These are phyloP conservation scores for Cornus controversa DNA, from an alignment of 148 eudicot genomes.

Conservation along the genomic window DNA sequence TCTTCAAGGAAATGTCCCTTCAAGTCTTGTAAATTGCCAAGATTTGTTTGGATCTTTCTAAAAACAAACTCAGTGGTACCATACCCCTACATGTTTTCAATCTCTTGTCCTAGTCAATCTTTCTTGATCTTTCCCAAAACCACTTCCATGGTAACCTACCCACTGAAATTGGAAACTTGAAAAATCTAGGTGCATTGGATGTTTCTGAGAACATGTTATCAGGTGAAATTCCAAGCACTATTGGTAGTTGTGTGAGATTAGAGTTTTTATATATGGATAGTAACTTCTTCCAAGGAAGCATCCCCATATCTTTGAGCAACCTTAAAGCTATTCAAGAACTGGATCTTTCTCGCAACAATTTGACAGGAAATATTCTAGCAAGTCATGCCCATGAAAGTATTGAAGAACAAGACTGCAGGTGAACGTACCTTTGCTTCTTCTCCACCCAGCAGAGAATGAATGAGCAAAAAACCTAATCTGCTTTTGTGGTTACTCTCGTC, in stretches of 20 bases:
- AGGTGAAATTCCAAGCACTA: conserved; percentile 1
- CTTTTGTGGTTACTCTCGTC: no score
- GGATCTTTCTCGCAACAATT: neutral
- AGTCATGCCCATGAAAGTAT: no score
- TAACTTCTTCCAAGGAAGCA: conserved; percentile 1
- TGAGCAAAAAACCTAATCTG: no score
- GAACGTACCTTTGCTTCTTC: no score
- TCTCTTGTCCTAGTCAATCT: neutral
- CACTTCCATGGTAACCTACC: neutral
- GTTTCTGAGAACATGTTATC: neutral
- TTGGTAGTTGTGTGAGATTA: conserved; percentile 1
- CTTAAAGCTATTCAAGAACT: neutral
- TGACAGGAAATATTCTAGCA: conserved; percentile 1
- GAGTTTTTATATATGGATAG: neutral
- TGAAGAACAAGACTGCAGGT: neutral
- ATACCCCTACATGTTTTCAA: neutral
- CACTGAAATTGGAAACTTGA: neutral
- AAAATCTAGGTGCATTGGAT: neutral
- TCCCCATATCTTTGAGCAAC: neutral
- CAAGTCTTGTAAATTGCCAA: conserved; percentile 31
- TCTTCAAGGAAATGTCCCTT: conserved; percentile 17
- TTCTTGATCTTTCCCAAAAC: neutral
- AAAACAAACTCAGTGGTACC: neutral
- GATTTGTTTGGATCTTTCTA: conserved; percentile 6
- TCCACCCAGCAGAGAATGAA: no score